Percentiles rank a stretch among this genome's conserved stretches.
Conservation (phyloP, 2,329 filamentous ascomycete genomes). For the Mycosphaerella arachidis region DNA sequence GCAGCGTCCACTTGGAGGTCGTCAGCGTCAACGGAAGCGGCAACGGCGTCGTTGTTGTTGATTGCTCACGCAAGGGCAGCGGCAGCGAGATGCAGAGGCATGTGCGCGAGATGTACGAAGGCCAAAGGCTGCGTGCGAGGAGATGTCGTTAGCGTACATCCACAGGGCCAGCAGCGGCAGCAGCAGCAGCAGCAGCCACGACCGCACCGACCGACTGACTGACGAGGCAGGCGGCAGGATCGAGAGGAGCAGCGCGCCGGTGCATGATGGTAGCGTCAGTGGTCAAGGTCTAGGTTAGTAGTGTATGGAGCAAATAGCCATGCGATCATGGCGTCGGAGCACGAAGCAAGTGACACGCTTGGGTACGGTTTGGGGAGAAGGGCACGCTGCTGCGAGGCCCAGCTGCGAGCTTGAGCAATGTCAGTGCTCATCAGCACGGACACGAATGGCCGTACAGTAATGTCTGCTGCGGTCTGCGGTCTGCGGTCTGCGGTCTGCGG, state of each 20-base stretch:
- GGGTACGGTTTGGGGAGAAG: neutral
- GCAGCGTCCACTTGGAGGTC: slow-evolving; percentile 55
- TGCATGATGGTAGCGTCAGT: slow-evolving; percentile 20
- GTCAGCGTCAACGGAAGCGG: slow-evolving; percentile 11
- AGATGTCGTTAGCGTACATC: neutral
- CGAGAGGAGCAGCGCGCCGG: slow-evolving; percentile 12
- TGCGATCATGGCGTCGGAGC: slow-evolving; percentile 22
- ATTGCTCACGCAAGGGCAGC: slow-evolving; percentile 30
- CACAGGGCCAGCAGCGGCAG: neutral
- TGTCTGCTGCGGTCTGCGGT: neutral
- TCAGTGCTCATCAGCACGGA: neutral
- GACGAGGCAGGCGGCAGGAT: slow-evolving; percentile 12
- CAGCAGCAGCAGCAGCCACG: neutral
- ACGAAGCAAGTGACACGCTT: slow-evolving; percentile 13
- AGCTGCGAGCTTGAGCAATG: slow-evolving; percentile 2
- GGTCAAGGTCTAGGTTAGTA: slow-evolving; percentile 21
- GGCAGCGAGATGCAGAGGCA: slow-evolving; percentile 28
- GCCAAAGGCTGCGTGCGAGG: slow-evolving; percentile 2
- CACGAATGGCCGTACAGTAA: neutral
- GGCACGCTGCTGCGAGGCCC: slow-evolving; percentile 1
- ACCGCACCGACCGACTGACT: neutral
- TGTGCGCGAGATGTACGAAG: slow-evolving; percentile 19
- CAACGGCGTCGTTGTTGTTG: slow-evolving; percentile 16
- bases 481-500: neutral
- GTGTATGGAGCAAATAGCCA: slow-evolving; percentile 20